Percentiles rank a stretch among this genome's conserved stretches.
These are phyloP conservation scores for Isatis tinctoria DNA, from an alignment of 345 rosid species.

Conservation along the genomic window DNA sequence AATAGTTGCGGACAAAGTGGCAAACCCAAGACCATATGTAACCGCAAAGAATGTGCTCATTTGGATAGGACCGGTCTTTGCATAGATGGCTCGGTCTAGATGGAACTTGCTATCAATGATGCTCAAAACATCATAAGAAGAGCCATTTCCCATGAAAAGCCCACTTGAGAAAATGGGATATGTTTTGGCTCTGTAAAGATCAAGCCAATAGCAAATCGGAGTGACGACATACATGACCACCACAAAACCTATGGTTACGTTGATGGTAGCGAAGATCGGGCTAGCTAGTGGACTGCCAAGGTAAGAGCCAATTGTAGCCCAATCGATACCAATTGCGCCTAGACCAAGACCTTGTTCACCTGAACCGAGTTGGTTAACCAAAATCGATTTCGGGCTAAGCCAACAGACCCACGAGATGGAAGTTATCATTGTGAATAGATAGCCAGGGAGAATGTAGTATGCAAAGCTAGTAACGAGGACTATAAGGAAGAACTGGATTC, in stretches of 20 bases:
- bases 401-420: conserved; percentile 83
- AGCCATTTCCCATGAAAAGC: conserved; percentile 52
- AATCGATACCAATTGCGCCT: conserved; percentile 68
- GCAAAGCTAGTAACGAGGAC: conserved; percentile 57
- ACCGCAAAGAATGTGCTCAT: conserved; percentile 74
- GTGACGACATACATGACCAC: conserved; percentile 56
- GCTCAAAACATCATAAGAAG: conserved; percentile 45
- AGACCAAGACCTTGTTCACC: conserved; percentile 71
- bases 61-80: conserved; percentile 45
- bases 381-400: conserved; percentile 58
- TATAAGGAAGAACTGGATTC: conserved; percentile 63
- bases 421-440: conserved; percentile 46
- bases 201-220: conserved; percentile 61
- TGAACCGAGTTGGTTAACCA: conserved; percentile 71
- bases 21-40: conserved; percentile 80
- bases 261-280: conserved; percentile 75
- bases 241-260: conserved; percentile 54
- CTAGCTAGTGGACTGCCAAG: conserved; percentile 83
- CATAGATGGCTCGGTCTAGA: conserved; percentile 49
- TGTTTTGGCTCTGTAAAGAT: conserved; percentile 62
- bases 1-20: conserved; percentile 60
- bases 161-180: conserved; percentile 55
- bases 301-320: conserved; percentile 67
- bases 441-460: conserved; percentile 64
- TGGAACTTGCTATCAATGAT: conserved; percentile 55